Base-by-base conservation (phyloP, 371 early-diverging fungal genomes). In the Thermomucor indicae-seudaticae region DNA sequence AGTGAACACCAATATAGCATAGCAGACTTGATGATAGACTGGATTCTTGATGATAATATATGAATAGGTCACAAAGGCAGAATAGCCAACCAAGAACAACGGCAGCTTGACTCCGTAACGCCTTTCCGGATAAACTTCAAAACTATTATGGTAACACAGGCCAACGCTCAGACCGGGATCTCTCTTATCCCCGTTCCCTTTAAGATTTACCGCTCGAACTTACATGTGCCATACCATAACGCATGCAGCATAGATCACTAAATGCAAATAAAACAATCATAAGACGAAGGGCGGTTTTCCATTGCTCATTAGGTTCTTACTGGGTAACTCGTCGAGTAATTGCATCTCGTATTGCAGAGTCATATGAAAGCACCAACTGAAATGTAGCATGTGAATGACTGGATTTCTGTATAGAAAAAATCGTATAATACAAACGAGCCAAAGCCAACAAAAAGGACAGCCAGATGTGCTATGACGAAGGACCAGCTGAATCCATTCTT, bases 271-370 rank as follows among this genome's bases (percentile, higher is more conserved):
- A 40, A 41, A 32, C 24, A 29, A 30, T 20, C 8, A 47, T 19
- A 3, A 43, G 3, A 49, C 8, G 12, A 1, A 32, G 6, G 22
- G n/a, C 6, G 6, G 30, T n/a, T n/a, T n/a, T n/a, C n/a, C n/a
- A n/a, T n/a, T n/a, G n/a, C n/a, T n/a, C n/a, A 17, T 0, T 46
- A 49, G 49, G 34, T 40, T 53, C 53, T 48, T 69, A 74, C 78
- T 88, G 25, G 87, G 88, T 25, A 88, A 65, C 57, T 88, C 88
- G 62, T 85, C 89, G 32, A 86, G 62, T 51, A 92, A 67, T 60
- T 90, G 91, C 75, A 84, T 83, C 51, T 84, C 75, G 55, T 83
- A 88, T 50, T 76, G 69, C 41, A 93, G 65, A 10, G 92, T 89
- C 75, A 81, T 86, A 62, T 93, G 93, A 67, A 93, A 93, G 44